A percentile compares a stretch with the other conserved stretches of the same genome.
Conservation (phyloP, 129 eudicot genomes). For the sunflower (Helianthus annuus) region HanXRQr2.0-SUNRISE NC_035433.2:137829357-137829856, state of each 20-base stretch:
- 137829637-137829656: neutral
- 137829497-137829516: conserved; percentile 15
- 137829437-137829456: conserved; percentile 11
- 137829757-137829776: too few relatives aligned
- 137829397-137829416: neutral
- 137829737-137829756: too few relatives aligned
- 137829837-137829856: too few relatives aligned
- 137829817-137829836: too few relatives aligned
- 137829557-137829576: neutral
- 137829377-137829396: neutral
- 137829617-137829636: neutral
- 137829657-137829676: neutral
- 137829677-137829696: too few relatives aligned
- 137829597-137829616: neutral
- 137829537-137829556: neutral
- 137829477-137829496: conserved; percentile 8
- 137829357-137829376: neutral
- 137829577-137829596: neutral
- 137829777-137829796: too few relatives aligned
- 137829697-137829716: too few relatives aligned
- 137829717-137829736: too few relatives aligned
- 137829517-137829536: conserved; percentile 16
- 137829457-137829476: conserved; percentile 19
- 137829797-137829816: too few relatives aligned
- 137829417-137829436: neutral